These are phyloP conservation scores for Hygrophoropsis aurantiaca DNA, from an alignment of 768 basidiomycete genomes.

Conservation along the genomic window DNA sequence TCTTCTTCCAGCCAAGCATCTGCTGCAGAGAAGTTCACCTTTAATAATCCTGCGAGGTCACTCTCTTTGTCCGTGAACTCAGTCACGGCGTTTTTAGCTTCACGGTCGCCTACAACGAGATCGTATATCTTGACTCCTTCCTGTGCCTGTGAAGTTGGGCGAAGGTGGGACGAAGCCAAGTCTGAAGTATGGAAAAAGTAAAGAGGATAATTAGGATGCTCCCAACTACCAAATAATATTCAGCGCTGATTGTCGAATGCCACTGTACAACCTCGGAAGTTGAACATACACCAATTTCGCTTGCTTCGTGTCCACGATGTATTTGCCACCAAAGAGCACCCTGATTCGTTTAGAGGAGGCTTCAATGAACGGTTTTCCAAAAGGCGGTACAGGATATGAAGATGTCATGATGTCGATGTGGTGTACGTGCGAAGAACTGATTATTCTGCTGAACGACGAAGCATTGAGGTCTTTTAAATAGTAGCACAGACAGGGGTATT, in stretches of 20 bases:
- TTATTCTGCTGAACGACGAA: not conserved
- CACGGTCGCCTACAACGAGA: constrained; percentile 40
- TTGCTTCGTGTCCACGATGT: constrained; percentile 54
- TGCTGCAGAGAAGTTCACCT: constrained; percentile 47
- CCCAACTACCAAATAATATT: constrained; percentile 45
- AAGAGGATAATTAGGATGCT: constrained; percentile 48
- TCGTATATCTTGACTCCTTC: constrained; percentile 42
- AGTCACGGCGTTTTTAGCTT: constrained; percentile 40
- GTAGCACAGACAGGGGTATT: too few species aligned
- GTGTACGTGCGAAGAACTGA: not conserved
- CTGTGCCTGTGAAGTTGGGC: constrained; percentile 22
- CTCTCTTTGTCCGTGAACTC: constrained; percentile 26
- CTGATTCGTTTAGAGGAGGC: constrained; percentile 49
- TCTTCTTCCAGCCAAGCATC: constrained; percentile 75
- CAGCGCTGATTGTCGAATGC: not conserved
- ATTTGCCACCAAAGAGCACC: constrained; percentile 50
- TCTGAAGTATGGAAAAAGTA: constrained; percentile 55
- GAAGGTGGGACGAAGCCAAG: constrained; percentile 43
- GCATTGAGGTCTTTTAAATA: too few species aligned
- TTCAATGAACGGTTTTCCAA: constrained; percentile 48
- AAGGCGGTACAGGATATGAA: constrained; percentile 25
- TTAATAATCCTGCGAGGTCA: constrained; percentile 46
- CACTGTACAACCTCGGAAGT: constrained; percentile 1
- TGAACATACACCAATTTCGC: constrained; percentile 58
- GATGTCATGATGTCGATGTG: constrained; percentile 11